phyloP scores from a whole-genome alignment of 352 stramenopile species.

The Salisapilia sapeloensis region DNA sequence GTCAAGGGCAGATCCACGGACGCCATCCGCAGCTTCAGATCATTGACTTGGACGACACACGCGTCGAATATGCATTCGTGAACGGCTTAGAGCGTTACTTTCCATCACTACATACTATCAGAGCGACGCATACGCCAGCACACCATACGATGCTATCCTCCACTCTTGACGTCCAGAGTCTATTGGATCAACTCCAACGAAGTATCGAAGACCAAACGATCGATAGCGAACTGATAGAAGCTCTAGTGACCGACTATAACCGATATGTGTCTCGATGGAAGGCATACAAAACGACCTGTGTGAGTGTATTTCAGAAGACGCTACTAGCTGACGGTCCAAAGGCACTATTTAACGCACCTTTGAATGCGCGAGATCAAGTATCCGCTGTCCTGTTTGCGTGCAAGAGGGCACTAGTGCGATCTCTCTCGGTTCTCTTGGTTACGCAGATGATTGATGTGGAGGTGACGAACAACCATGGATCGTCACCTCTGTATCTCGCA shows the following conservation, averaged over 20 bases:
- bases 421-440: slow-evolving; percentile 23
- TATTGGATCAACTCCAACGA: not conserved
- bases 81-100: slow-evolving; percentile 31
- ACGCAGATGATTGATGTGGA: slow-evolving; percentile 17
- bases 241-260: slow-evolving; percentile 32
- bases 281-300: not conserved
- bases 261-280: slow-evolving; percentile 3
- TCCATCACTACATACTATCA: slow-evolving; percentile 34
- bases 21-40: slow-evolving; percentile 33
- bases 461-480: slow-evolving; percentile 45
- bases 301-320: slow-evolving; percentile 25
- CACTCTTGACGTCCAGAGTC: slow-evolving; percentile 1
- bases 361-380: slow-evolving; percentile 14
- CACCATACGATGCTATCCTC: too few relatives aligned
- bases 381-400: slow-evolving; percentile 50
- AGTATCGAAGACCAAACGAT: slow-evolving; percentile 21
- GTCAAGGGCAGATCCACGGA: slow-evolving; percentile 17
- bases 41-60: slow-evolving; percentile 57
- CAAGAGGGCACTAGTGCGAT: slow-evolving; percentile 23
- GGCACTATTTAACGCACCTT: slow-evolving; percentile 35
- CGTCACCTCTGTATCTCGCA: slow-evolving; percentile 36
- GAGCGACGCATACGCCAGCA: slow-evolving; percentile 52
- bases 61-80: slow-evolving; percentile 22
- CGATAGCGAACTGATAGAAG: slow-evolving; percentile 31
- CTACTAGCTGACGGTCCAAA: slow-evolving; percentile 13